Evolutionary conservation across 345 rosid species (phyloP).

Genomic region (Citrus medica): DNA sequence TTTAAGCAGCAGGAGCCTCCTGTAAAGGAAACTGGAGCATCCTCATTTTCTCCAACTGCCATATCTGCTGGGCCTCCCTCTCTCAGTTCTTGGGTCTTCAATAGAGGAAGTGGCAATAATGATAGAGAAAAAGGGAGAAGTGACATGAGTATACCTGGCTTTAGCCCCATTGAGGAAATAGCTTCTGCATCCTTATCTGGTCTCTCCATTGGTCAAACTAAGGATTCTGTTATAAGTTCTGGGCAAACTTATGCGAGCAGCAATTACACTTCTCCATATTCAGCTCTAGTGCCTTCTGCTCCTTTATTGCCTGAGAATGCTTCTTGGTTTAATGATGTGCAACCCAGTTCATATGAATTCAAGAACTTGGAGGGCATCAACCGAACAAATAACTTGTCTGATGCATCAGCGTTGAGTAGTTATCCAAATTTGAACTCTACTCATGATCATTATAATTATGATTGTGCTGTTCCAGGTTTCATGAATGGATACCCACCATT

Average conservation of each 20-base stretch:
- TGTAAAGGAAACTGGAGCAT: conserved; percentile 27
- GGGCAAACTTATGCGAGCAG: conserved; percentile 24
- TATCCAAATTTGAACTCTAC: conserved; percentile 34
- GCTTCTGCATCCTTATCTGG: conserved; percentile 46
- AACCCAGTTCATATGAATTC: conserved; percentile 20
- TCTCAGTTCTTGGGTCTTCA: conserved; percentile 75
- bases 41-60: conserved; percentile 32
- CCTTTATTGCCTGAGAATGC: conserved; percentile 86
- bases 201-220: conserved; percentile 43
- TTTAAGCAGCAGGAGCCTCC: conserved; percentile 40
- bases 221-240: conserved; percentile 19
- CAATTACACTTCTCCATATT: conserved; percentile 41
- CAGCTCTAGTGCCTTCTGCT: conserved; percentile 76
- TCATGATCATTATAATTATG: conserved; percentile 27
- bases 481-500: conserved; percentile 42
- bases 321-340: conserved; percentile 43
- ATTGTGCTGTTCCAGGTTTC: conserved; percentile 28
- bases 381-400: conserved; percentile 30
- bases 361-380: conserved; percentile 21
- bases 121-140: conserved; percentile 36
- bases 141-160: conserved; percentile 29
- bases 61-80: conserved; percentile 80
- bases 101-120: conserved; percentile 33
- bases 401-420: conserved; percentile 25
- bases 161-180: conserved; percentile 57